A percentile compares a stretch with the other conserved stretches of the same genome.
phyloP scores from a whole-genome alignment of 768 basidiomycete species.

The Russula sp. region DNA sequence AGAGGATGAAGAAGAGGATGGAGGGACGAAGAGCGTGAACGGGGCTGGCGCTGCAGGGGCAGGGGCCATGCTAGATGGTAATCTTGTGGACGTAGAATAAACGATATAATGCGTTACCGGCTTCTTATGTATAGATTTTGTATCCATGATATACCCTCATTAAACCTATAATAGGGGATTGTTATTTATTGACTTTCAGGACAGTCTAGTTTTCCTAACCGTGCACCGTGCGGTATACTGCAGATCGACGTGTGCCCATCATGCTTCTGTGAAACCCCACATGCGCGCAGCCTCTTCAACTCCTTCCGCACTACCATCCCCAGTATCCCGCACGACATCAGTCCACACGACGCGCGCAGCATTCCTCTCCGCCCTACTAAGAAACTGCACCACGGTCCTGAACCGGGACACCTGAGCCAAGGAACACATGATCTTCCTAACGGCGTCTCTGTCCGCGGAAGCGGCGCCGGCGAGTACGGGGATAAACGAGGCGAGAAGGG shows the following conservation, averaged over 20 bases:
- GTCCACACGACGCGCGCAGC: constrained; percentile 43
- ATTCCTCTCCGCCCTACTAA: constrained; percentile 54
- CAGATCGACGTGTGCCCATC: neutral
- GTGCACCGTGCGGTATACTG: neutral
- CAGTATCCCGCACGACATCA: neutral
- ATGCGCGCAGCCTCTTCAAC: constrained; percentile 6
- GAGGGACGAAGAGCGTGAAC: neutral
- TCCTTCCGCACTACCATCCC: neutral
- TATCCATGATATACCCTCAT: neutral
- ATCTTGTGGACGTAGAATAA: neutral
- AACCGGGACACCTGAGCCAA: constrained; percentile 60
- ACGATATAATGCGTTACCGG: neutral
- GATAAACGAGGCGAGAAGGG: constrained; percentile 56
- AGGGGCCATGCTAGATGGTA: neutral
- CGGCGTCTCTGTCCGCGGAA: constrained; percentile 9
- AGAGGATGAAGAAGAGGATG: no score
- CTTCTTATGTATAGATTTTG: neutral
- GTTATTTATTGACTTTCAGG: neutral
- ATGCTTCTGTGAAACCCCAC: constrained; percentile 16
- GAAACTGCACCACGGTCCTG: constrained; percentile 58
- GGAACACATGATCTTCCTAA: constrained; percentile 48
- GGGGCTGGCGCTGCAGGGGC: neutral
- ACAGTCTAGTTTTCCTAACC: neutral
- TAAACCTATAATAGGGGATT: neutral
- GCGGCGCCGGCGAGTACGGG: constrained; percentile 43